Evolutionary conservation across 2,329 filamentous ascomycete genomes (phyloP).

Genomic region (Trematosphaeria pertusa): DNA sequence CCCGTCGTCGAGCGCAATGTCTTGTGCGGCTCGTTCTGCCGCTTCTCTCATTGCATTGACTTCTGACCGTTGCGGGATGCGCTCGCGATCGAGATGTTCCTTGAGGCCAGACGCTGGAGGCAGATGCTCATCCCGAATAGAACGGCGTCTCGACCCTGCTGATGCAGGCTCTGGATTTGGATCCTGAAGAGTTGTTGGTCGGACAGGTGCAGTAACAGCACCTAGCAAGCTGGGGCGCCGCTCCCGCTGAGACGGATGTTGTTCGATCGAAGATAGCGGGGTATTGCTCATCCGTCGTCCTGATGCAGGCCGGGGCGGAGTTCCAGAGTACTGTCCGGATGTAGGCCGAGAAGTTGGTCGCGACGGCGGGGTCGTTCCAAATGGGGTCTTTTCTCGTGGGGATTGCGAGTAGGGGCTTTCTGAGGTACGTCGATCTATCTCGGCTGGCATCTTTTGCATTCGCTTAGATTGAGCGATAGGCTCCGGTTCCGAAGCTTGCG

Average conservation of each 20-base stretch:
- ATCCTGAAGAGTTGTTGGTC: conserved; percentile 47
- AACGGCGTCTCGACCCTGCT: conserved; percentile 67
- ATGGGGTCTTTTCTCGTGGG: conserved; percentile 35
- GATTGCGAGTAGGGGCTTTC: conserved; percentile 42
- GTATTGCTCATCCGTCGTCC: conserved; percentile 42
- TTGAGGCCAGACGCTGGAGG: conserved; percentile 57
- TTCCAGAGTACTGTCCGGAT: conserved; percentile 34
- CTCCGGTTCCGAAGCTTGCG: conserved; percentile 37
- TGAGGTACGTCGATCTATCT: conserved; percentile 33
- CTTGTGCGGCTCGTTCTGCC: conserved; percentile 75
- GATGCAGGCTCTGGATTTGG: conserved; percentile 41
- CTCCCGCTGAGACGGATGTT: conserved; percentile 47
- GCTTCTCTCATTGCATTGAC: conserved; percentile 52
- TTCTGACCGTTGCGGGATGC: conserved; percentile 49
- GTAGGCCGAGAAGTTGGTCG: conserved; percentile 41
- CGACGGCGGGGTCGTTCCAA: conserved; percentile 41
- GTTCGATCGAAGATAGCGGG: conserved; percentile 40
- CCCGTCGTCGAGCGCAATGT: conserved; percentile 88
- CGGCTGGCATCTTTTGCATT: conserved; percentile 36
- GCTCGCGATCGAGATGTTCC: conserved; percentile 54
- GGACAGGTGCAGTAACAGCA: conserved; percentile 55
- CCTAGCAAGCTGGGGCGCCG: conserved; percentile 53
- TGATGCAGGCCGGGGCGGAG: conserved; percentile 31
- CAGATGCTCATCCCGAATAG: conserved; percentile 56
- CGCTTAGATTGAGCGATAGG: conserved; percentile 32